Evolutionary conservation across 352 stramenopile genomes (phyloP), one percentile per base, ranked within the genome.

Genomic region (Phytophthora tubulina): DNA sequence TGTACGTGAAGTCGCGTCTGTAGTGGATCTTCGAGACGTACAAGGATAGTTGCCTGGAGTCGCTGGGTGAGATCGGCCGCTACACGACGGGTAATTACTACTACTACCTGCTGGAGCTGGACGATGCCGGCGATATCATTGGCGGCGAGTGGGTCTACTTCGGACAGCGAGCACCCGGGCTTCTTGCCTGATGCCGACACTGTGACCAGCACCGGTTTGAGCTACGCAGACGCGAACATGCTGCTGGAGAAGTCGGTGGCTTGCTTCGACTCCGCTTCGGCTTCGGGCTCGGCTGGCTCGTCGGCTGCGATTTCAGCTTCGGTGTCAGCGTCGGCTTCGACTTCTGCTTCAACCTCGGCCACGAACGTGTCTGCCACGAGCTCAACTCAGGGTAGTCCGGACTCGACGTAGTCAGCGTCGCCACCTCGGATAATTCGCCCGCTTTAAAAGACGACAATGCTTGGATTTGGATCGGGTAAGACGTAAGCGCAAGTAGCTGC

Each of bases 381-480:
- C 11, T 53, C 46, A 11, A 53, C 46, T 87, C 79, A 0, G 84
- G 84, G 1, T 86, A 62, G 15, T 78, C 73, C 2, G 84, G 80
- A 14, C 56, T 78, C 4, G 79, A 76, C 0, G 84, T 92, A 11
- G 58, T 41, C 8, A 83, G 76, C 3, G 42, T 38, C 9, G 61
- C 46, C 3, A 70, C 17, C 0, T 55, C n/a, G 0, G 82, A 88
- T 1, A 88, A 63, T 9, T 33, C 44, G 6, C 84, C 84, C 8
- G 67, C 57, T 10, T 60, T 69, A 21, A 83, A 72, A 0, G 67
- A 45, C 13, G 72, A 79, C 1, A 70, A 68, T 4, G 79, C 81
- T 14, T 67, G 64, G 6, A 92, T 59, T 58, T 82, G 76, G 27
- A 90, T 66, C 3, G 3, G 78, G 56, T 92, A 92, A 14, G 39